Base-by-base conservation (phyloP, 305 asterid genomes). In the Euphrasia arctica region DNA sequence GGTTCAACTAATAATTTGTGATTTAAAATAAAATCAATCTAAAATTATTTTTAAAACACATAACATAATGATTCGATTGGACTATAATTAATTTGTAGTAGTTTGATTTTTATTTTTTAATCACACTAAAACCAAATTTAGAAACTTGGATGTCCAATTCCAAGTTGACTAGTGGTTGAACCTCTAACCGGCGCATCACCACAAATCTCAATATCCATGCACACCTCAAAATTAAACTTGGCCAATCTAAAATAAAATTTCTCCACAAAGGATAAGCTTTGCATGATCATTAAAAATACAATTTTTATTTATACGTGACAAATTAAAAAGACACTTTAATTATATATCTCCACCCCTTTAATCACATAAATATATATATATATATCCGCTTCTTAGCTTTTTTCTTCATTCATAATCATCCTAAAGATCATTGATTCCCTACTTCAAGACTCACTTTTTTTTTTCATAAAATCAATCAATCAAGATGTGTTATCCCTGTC, bases 401-500 rank as follows among this genome's bases (percentile, higher is more conserved):
- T 25, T 25, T 25, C 27, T 25, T 25, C 27, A 25, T 25, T 25
- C 27, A 25, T 25, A 25, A 25, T 61, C 43, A 60, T 73, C 66
- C 51, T 75, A 56, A 66, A 75, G 59, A 63, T 78, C 50, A 77
- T 55, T 73, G 64, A 67, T 66, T 61, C 75, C 48, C 48, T 59
- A n/a, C 1, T 42, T 15, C 42, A 43, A 64, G 55, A 64, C 65
- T 54, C 27, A 25, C 27, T 25, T 25, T 1, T 25, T 25, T 25
- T 25, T 1, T 25, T 25, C 27, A 25, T 25, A 25, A 25, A 25
- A 25, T 25, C 27, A 1, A 25, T 25, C 27, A 5, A 5, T 58
- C 31, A 52, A 52, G 73, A 90, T 85, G 97, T 90, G 95, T 62
- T 77, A 85, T 74, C 67, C 85, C 59, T 58, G 70, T 70, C 68